Evolutionary conservation across 1,284 basidiomycete species (phyloP).

Genomic region (Apiotrichum sp.): DNA sequence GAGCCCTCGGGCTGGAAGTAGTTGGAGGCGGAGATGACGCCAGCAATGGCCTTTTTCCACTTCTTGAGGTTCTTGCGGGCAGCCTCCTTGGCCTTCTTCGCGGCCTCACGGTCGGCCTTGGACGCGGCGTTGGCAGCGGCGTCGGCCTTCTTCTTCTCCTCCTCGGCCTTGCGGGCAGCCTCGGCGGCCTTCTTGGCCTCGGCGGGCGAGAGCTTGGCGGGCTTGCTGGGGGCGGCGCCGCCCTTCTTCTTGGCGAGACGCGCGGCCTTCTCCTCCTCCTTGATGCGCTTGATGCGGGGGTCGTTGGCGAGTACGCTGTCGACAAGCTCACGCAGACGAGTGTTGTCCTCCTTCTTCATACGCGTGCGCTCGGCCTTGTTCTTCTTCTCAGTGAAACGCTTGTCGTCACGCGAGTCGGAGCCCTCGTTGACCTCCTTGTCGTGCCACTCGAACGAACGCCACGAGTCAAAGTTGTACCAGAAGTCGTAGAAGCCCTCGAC

Average conservation of each 20-base stretch:
- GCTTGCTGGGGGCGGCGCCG: slow-evolving; percentile 40
- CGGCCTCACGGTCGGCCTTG: slow-evolving; percentile 65
- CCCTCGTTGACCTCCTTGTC: slow-evolving; percentile 99
- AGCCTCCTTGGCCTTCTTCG: slow-evolving; percentile 85
- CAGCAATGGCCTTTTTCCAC: slow-evolving; percentile 51
- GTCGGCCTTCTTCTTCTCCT: slow-evolving; percentile 75
- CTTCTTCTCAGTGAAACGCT: slow-evolving; percentile 99
- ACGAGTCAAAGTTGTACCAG: slow-evolving; percentile 99
- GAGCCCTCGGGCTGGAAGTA: slow-evolving; percentile 53
- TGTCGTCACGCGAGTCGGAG: slow-evolving; percentile 95
- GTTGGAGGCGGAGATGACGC: slow-evolving; percentile 53
- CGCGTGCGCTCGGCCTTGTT: slow-evolving; percentile 95
- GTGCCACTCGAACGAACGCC: slow-evolving; percentile 96
- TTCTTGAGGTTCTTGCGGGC: slow-evolving; percentile 54
- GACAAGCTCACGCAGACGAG: slow-evolving; percentile 78
- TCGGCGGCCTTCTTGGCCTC: slow-evolving; percentile 68
- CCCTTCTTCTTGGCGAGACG: slow-evolving; percentile 84
- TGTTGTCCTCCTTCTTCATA: slow-evolving; percentile 96
- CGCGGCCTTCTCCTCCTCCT: slow-evolving; percentile 91
- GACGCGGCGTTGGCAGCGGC: slow-evolving; percentile 43
- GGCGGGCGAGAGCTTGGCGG: slow-evolving; percentile 57
- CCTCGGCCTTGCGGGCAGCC: slow-evolving; percentile 66
- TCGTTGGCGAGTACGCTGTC: slow-evolving; percentile 80
- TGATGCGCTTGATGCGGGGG: slow-evolving; percentile 96
- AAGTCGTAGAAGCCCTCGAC: slow-evolving; percentile 97